Base-by-base conservation (phyloP, 805 yeast species). In the Ogataea philodendri region DNA sequence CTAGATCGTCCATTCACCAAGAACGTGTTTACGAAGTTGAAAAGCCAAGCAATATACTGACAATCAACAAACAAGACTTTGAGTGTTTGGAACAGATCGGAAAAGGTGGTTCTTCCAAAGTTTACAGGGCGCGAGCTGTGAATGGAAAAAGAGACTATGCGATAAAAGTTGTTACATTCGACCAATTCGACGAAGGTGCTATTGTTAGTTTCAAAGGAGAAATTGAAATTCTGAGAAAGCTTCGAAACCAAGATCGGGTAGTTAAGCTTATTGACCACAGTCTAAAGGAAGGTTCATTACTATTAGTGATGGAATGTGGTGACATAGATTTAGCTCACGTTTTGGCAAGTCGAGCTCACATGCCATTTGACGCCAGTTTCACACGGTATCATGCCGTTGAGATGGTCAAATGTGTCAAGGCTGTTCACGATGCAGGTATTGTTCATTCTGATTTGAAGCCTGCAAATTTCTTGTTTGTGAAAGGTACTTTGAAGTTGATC, bases 251-350 rank as follows among this genome's bases (percentile, higher is more conserved):
- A 46, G 73, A 74, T 21, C 65, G 96, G 33, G 97, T 90, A 4
- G 95, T 93, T 3, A 71, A 75, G 50, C 65, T 90, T 27, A 62
- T 83, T 22, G 96, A 87, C 52, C 76, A 82, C 57, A 78, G 81
- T n/a, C 66, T 87, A 46, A 68, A 70, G 3, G 76, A 73, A 17
- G 78, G 83, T 0, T 70, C 78, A 2, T 67, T 90, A 22, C 70
- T 72, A 51, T 63, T 90, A 44, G 84, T 88, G 3, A 86, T 90
- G 96, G 97, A 93, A 60, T 85, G 95, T 55, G 97, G 97, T 14
- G 96, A 90, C 44, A 74, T 84, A 35, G 97, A 90, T 57, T 62
- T 90, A 17, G 90, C 96, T 0, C 86, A 78, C 49, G 89, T 89
- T 7, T 67, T 90, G 30, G 73, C 77, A 26, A 73, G 70, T 32